These are phyloP conservation scores for Cinchona pubescens DNA, from an alignment of 257 asterid genomes.

Conservation along the genomic window DNA sequence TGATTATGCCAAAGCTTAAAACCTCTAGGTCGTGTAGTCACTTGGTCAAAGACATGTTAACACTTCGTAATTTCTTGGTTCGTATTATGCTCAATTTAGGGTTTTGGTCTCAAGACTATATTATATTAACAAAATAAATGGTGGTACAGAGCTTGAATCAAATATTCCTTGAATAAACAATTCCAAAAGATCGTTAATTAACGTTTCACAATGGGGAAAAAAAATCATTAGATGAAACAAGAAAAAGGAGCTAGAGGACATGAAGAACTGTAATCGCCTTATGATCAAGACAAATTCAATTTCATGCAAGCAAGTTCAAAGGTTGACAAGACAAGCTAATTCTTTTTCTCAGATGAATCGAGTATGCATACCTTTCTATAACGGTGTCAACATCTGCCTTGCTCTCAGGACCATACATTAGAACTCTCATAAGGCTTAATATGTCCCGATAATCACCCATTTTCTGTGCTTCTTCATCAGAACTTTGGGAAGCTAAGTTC, in stretches of 20 bases:
- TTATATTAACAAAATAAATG: background rate
- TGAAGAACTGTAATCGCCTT: background rate
- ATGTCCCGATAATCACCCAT: slow-evolving; percentile 92
- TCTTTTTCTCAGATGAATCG: background rate
- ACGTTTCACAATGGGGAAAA: background rate
- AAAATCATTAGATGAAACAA: background rate
- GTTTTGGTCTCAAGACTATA: background rate
- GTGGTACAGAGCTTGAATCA: background rate
- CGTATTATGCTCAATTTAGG: background rate
- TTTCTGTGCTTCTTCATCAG: slow-evolving; percentile 65
- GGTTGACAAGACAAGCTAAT: background rate
- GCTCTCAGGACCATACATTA: slow-evolving; percentile 96
- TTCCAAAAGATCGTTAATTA: background rate
- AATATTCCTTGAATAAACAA: background rate
- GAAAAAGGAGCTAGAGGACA: too few relatives aligned
- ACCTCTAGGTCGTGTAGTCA: background rate
- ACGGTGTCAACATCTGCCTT: slow-evolving; percentile 75
- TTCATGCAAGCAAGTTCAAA: background rate
- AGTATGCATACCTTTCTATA: slow-evolving; percentile 60
- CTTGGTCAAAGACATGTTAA: too few relatives aligned
- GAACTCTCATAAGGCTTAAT: slow-evolving; percentile 88
- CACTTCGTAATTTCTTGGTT: background rate
- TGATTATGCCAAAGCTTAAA: slow-evolving; percentile 1
- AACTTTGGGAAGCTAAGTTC: slow-evolving; percentile 26
- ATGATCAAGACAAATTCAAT: background rate